Evolutionary conservation across 2,329 filamentous ascomycete species (phyloP), one percentile per base, ranked within the genome.

Genomic region (Calonectria henricotiae): DNA sequence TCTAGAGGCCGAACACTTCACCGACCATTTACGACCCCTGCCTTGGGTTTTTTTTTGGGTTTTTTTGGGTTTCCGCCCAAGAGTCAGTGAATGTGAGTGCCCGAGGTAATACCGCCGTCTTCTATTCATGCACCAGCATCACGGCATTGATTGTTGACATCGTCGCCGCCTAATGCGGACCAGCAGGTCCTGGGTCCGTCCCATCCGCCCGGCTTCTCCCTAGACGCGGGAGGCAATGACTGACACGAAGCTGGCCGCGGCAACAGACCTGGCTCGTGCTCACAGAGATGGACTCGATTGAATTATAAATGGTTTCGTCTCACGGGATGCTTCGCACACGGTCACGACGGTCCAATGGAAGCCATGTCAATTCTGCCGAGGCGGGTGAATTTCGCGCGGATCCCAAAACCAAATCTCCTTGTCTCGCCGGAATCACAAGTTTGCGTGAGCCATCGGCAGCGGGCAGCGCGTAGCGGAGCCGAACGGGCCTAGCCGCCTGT

Each of bases 71-170:
- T 35, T 65, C 35, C 39, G 25, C 23, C 32, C 8, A 23, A 27
- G 43, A 61, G 64, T 25, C 43, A 41, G 54, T 49, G n/a, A 41
- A 25, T 25, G 30, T 46, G 44, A 67, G 54, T 43, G 64, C 44
- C 64, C 64, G 64, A 67, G 64, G 55, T 67, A 61, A 62, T 61
- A 67, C 64, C 64, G 54, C 43, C 30, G 32, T 51, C n/a, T 15
- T 37, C 15, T 20, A 13, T 30, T 20, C 30, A 15, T 32, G 17
- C 23, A n/a, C 13, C 17, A 15, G 17, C 15, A 39, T 51, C 25
- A 44, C 35, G 55, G 20, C 35, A 49, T 51, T 47, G 35, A 32
- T 67, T 43, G 55, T 23, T 58, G 20, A 39, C 51, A 39, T 8
- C 25, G 32, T 37, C 7, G 51, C 51, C 32, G 51, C 51, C 51